phyloP scores from a whole-genome alignment of 2,329 filamentous ascomycete species.

The Ophiosphaerella herpotricha region DNA sequence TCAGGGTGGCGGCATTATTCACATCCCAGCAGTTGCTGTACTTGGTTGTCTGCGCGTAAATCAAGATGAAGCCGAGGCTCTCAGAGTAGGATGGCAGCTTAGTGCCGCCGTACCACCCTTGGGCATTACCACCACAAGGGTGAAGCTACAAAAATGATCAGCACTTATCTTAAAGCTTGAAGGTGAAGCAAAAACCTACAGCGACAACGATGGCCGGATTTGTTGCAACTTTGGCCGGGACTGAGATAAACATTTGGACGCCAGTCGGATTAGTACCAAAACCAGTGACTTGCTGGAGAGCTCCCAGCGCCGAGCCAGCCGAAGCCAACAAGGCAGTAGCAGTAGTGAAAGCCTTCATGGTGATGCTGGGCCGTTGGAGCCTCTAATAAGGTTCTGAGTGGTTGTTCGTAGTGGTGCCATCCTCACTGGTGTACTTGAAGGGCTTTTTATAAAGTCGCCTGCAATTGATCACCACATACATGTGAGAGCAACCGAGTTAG shows the following conservation, averaged over 20 bases:
- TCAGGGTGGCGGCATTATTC: slow-evolving; percentile 57
- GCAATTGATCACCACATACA: not conserved
- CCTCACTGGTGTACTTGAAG: not conserved
- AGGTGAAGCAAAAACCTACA: slow-evolving; percentile 48
- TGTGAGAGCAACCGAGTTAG: slow-evolving; percentile 6
- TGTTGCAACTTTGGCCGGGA: slow-evolving; percentile 48
- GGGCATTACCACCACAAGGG: slow-evolving; percentile 44
- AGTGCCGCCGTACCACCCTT: slow-evolving; percentile 25
- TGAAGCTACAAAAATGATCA: slow-evolving; percentile 24
- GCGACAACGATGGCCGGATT: slow-evolving; percentile 60
- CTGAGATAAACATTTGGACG: slow-evolving; percentile 59
- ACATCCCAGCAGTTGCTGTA: slow-evolving; percentile 63
- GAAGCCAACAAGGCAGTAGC: slow-evolving; percentile 6
- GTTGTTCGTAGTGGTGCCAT: slow-evolving; percentile 2
- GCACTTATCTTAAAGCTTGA: not conserved
- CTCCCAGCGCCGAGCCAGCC: slow-evolving; percentile 12
- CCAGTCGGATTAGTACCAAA: slow-evolving; percentile 52
- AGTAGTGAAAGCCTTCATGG: slow-evolving; percentile 12
- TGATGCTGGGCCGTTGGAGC: slow-evolving; percentile 1
- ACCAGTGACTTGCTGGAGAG: slow-evolving; percentile 43
- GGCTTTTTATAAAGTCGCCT: slow-evolving; percentile 1
- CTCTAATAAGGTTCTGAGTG: slow-evolving; percentile 3
- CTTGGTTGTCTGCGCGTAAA: slow-evolving; percentile 60
- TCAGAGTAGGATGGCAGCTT: slow-evolving; percentile 51
- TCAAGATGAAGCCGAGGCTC: slow-evolving; percentile 62